Conservation (phyloP, 179 eudicot species). For the Nepenthes alata region DNA sequence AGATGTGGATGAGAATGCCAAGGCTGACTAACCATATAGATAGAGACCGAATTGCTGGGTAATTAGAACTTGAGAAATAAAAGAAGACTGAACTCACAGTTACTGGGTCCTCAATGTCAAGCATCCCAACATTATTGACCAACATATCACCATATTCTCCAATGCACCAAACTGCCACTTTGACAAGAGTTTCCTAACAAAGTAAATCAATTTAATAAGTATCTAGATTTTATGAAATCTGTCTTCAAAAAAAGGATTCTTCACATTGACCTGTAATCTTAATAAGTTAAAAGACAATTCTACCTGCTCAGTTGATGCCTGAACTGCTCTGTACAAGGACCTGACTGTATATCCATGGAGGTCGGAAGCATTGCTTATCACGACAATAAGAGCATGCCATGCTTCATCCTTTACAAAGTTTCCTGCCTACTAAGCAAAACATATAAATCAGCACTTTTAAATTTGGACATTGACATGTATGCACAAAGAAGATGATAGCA, state of each 20-base stretch:
- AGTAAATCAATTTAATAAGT: constrained; percentile 5
- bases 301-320: constrained; percentile 80
- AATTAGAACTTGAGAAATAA: not conserved
- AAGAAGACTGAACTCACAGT: constrained; percentile 50
- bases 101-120: constrained; percentile 77
- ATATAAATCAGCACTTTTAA: constrained; percentile 19
- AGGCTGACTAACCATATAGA: not conserved
- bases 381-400: constrained; percentile 85
- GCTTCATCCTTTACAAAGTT: constrained; percentile 85
- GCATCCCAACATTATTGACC: constrained; percentile 73
- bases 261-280: constrained; percentile 1
- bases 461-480: not conserved
- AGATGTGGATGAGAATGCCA: not conserved
- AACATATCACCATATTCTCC: constrained; percentile 98
- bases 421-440: constrained; percentile 70
- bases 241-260: constrained; percentile 9
- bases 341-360: constrained; percentile 88
- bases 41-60: not conserved
- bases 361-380: constrained; percentile 74
- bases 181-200: constrained; percentile 79
- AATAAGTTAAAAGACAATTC: constrained; percentile 1
- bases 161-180: constrained; percentile 97
- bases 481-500: not conserved
- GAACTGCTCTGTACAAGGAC: constrained; percentile 60
- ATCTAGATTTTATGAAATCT: constrained; percentile 1